phyloP scores from a whole-genome alignment of 2,329 filamentous ascomycete genomes.

The Xylariaceae sp. region DNA sequence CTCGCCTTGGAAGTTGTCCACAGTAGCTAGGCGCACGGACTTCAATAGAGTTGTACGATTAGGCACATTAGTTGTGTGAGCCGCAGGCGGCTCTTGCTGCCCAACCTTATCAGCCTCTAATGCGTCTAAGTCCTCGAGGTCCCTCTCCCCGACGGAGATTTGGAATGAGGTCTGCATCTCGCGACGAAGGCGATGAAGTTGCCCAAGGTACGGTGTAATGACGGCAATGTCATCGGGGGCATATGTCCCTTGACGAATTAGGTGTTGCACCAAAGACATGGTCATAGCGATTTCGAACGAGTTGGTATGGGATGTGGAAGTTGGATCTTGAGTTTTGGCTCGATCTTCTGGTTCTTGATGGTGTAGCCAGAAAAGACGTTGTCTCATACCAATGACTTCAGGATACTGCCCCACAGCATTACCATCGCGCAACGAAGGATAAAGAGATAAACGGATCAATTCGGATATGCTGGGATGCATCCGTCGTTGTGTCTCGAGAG shows the following conservation, averaged over 20 bases:
- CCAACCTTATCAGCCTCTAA: constrained; percentile 32
- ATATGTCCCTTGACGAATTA: constrained; percentile 63
- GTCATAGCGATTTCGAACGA: constrained; percentile 62
- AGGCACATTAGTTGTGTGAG: not conserved
- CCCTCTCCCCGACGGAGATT: constrained; percentile 61
- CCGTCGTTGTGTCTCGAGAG: constrained; percentile 51
- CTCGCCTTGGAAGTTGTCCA: constrained; percentile 77
- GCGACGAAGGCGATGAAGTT: constrained; percentile 48
- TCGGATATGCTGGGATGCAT: constrained; percentile 57
- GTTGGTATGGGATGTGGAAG: constrained; percentile 50
- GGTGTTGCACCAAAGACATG: constrained; percentile 57
- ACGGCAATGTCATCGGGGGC: constrained; percentile 61
- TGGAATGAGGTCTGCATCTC: constrained; percentile 48
- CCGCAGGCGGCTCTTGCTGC: constrained; percentile 16
- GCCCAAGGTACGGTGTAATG: constrained; percentile 61
- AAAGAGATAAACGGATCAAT: constrained; percentile 51
- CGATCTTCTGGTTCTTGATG: constrained; percentile 36
- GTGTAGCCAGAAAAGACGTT: constrained; percentile 57
- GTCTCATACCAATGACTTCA: constrained; percentile 44
- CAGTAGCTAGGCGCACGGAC: constrained; percentile 55
- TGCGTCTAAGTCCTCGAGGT: constrained; percentile 49
- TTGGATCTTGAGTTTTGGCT: constrained; percentile 23
- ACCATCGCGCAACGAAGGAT: constrained; percentile 49
- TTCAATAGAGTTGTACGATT: constrained; percentile 43
- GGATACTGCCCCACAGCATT: constrained; percentile 34